These are phyloP conservation scores for Globisporangium iwayamae DNA, from an alignment of 352 stramenopile species.

Conservation along the genomic window DNA sequence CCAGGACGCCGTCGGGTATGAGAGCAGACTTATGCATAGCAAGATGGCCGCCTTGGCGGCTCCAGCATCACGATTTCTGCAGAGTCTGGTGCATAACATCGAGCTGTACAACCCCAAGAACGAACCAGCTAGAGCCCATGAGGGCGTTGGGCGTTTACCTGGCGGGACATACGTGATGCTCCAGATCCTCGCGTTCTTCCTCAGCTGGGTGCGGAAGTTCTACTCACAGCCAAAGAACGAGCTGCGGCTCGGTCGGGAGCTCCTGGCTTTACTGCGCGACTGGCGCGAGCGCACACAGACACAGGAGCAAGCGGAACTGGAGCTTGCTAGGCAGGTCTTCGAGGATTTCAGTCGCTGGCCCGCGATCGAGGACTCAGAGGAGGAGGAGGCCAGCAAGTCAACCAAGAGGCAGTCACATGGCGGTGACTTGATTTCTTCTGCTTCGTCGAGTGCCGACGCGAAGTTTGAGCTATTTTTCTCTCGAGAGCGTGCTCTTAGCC, in stretches of 20 bases:
- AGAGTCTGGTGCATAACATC: constrained; percentile 26
- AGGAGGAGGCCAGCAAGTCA: background rate
- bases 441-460: background rate
- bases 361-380: constrained; percentile 21
- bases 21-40: constrained; percentile 27
- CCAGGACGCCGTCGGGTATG: constrained; percentile 20
- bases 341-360: constrained; percentile 44
- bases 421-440: background rate
- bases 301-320: constrained; percentile 19
- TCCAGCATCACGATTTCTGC: constrained; percentile 18
- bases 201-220: constrained; percentile 46
- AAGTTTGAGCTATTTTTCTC: constrained; percentile 11
- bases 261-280: constrained; percentile 24
- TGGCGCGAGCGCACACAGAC: constrained; percentile 22
- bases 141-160: constrained; percentile 11
- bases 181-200: constrained; percentile 39
- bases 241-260: constrained; percentile 29
- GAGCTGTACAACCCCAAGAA: constrained; percentile 13
- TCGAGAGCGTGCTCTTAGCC: background rate
- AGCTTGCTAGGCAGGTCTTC: constrained; percentile 29
- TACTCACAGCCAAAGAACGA: constrained; percentile 30
- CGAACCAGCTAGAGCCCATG: background rate
- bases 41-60: constrained; percentile 29
- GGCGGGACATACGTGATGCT: constrained; percentile 30
- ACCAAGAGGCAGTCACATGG: background rate